Conservation (phyloP, 768 basidiomycete genomes). For the Lactarius quietus region DNA sequence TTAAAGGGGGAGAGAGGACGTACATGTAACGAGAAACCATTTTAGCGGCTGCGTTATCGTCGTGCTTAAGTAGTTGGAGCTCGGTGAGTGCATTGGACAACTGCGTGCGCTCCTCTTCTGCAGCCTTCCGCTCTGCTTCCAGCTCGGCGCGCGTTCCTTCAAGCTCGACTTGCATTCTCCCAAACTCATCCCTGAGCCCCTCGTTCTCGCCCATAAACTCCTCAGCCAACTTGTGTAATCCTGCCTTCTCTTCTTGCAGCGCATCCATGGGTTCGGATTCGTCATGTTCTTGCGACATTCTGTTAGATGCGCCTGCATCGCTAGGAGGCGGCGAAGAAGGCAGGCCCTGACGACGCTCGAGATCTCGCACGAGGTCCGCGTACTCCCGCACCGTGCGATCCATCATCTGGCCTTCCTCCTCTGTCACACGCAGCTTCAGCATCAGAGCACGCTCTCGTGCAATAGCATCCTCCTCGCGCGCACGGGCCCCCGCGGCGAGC, state of each 20-base stretch:
- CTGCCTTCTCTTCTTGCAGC: conserved; percentile 47
- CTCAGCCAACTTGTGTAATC: conserved; percentile 45
- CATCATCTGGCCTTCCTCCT: conserved; percentile 58
- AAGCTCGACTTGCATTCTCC: conserved; percentile 43
- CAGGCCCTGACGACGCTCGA: conserved; percentile 48
- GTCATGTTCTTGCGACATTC: conserved; percentile 6
- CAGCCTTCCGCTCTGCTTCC: conserved; percentile 44
- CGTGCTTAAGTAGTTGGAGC: conserved; percentile 52
- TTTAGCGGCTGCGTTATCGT: conserved; percentile 73
- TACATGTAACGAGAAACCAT: conserved; percentile 87
- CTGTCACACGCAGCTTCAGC: conserved; percentile 42
- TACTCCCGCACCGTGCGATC: conserved; percentile 70
- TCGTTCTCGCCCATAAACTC: conserved; percentile 50
- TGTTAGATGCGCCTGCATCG: conserved; percentile 10
- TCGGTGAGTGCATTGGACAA: conserved; percentile 47
- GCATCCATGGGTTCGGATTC: conserved; percentile 25
- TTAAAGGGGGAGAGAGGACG: conserved; percentile 28
- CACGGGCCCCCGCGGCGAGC: conserved; percentile 50
- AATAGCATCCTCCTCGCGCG: conserved; percentile 51
- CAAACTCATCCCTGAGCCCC: conserved; percentile 43
- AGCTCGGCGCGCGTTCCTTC: conserved; percentile 43
- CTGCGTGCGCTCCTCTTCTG: conserved; percentile 42
- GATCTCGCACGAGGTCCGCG: conserved; percentile 63
- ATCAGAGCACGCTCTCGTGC: conserved; percentile 49
- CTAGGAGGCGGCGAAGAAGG: conserved; percentile 19